A percentile compares a stretch with the other conserved stretches of the same genome.
Conservation (phyloP, 2,329 filamentous ascomycete species). For the Didymella pomorum region DNA sequence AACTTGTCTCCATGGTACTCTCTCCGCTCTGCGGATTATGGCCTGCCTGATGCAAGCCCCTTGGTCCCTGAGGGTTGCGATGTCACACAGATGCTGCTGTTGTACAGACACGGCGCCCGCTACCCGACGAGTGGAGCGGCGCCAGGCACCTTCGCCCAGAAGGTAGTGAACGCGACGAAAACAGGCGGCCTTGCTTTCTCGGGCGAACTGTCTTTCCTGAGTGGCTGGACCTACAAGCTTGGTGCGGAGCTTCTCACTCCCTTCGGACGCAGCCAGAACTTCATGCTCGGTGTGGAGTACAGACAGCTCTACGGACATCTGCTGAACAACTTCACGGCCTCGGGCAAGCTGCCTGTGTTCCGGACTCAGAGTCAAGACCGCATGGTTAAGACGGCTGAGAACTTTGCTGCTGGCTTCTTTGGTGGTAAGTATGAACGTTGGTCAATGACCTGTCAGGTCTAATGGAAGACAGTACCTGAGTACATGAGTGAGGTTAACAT, state of each 20-base stretch:
- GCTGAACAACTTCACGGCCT: slow-evolving; percentile 55
- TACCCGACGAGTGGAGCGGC: slow-evolving; percentile 41
- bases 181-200: slow-evolving; percentile 32
- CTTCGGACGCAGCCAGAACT: slow-evolving; percentile 49
- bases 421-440: slow-evolving; percentile 27
- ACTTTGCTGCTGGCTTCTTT: slow-evolving; percentile 46
- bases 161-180: slow-evolving; percentile 39
- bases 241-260: slow-evolving; percentile 44
- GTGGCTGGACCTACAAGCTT: slow-evolving; percentile 41
- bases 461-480: slow-evolving; percentile 30
- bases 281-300: slow-evolving; percentile 52
- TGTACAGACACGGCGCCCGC: slow-evolving; percentile 43
- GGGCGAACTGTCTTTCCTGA: slow-evolving; percentile 39
- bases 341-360: slow-evolving; percentile 51
- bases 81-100: slow-evolving; percentile 39
- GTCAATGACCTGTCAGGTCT: neutral
- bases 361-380: slow-evolving; percentile 43
- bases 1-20: slow-evolving; percentile 45
- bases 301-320: slow-evolving; percentile 55
- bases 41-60: slow-evolving; percentile 37
- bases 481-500: slow-evolving; percentile 41
- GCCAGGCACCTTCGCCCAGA: slow-evolving; percentile 36
- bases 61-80: slow-evolving; percentile 38
- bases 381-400: slow-evolving; percentile 46
- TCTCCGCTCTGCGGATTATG: slow-evolving; percentile 39